These are phyloP conservation scores for Coemansia sp. DNA, from an alignment of 192 early-diverging fungal species.

Conservation along the genomic window DNA sequence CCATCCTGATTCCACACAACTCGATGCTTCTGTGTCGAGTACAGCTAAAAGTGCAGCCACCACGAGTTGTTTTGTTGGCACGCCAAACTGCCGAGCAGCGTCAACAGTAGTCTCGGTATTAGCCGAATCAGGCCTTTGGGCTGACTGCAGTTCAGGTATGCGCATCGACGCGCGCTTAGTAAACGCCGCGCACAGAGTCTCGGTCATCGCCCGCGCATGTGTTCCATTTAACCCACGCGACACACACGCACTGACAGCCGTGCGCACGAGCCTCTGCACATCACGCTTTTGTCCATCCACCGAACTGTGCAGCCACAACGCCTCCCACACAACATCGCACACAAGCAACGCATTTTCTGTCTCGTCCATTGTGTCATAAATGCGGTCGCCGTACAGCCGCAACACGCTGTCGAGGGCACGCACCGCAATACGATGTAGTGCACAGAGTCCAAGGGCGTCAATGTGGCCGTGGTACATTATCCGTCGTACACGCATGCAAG, in stretches of 20 bases:
- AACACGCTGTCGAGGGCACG: constrained; percentile 34
- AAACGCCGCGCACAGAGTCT: constrained; percentile 32
- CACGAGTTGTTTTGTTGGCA: constrained; percentile 15
- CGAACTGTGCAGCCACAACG: constrained; percentile 30
- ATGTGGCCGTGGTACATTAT: constrained; percentile 13
- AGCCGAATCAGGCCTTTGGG: background rate
- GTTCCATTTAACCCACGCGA: background rate
- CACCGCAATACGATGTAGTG: constrained; percentile 34
- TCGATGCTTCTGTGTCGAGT: constrained; percentile 20
- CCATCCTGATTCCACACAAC: constrained; percentile 10
- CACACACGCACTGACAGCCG: constrained; percentile 9
- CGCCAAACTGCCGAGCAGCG: constrained; percentile 15
- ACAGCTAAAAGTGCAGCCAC: constrained; percentile 19
- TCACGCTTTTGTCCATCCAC: background rate
- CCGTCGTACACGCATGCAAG: constrained; percentile 22
- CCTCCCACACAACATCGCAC: constrained; percentile 45
- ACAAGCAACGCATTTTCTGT: background rate
- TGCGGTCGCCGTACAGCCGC: constrained; percentile 31
- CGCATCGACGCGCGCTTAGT: constrained; percentile 16
- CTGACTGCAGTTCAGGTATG: constrained; percentile 3
- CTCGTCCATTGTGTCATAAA: background rate
- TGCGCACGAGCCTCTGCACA: constrained; percentile 26
- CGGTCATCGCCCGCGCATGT: constrained; percentile 12
- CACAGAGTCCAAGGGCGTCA: background rate
- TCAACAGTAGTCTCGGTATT: background rate